A percentile compares a stretch with the other conserved stretches of the same genome.
phyloP scores from a whole-genome alignment of 495 filamentous ascomycete genomes.

The Pyronema domesticum region DNA sequence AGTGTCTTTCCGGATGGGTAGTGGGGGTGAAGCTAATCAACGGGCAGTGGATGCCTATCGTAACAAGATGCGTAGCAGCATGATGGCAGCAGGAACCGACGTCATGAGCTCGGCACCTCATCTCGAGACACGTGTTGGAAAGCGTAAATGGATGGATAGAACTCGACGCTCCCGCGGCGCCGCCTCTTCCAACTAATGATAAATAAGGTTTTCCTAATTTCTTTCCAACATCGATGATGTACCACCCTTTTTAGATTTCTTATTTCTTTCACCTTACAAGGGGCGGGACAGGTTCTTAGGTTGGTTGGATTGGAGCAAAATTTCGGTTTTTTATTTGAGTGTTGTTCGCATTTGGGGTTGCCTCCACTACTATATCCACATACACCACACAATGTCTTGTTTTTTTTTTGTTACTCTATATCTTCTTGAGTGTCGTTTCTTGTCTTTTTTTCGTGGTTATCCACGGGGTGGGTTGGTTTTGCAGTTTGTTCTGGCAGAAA shows the following conservation, averaged over 20 bases:
- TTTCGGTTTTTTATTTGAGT: conserved; percentile 4
- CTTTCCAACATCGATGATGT: neutral
- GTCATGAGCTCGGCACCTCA: conserved; percentile 53
- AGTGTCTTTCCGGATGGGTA: neutral
- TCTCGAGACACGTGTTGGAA: conserved; percentile 78
- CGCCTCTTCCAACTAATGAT: neutral
- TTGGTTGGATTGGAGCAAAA: conserved; percentile 7
- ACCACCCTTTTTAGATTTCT: conserved; percentile 3
- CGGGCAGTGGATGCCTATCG: conserved; percentile 75
- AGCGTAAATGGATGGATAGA: conserved; percentile 63
- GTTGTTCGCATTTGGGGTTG: conserved; percentile 4
- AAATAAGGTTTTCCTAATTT: neutral
- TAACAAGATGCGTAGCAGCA: conserved; percentile 73
- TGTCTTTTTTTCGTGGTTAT: too few species aligned
- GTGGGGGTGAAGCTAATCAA: neutral
- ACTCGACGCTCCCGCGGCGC: conserved; percentile 10
- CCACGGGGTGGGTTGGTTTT: neutral
- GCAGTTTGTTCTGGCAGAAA: neutral
- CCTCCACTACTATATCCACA: neutral
- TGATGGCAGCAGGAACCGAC: conserved; percentile 57
- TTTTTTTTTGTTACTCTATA: neutral
- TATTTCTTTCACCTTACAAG: conserved; percentile 1
- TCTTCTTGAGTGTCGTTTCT: neutral
- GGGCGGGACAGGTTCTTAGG: neutral
- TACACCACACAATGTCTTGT: conserved; percentile 1